Conservation (phyloP, 1,284 basidiomycete species). For the Inonotus hispidus region DNA sequence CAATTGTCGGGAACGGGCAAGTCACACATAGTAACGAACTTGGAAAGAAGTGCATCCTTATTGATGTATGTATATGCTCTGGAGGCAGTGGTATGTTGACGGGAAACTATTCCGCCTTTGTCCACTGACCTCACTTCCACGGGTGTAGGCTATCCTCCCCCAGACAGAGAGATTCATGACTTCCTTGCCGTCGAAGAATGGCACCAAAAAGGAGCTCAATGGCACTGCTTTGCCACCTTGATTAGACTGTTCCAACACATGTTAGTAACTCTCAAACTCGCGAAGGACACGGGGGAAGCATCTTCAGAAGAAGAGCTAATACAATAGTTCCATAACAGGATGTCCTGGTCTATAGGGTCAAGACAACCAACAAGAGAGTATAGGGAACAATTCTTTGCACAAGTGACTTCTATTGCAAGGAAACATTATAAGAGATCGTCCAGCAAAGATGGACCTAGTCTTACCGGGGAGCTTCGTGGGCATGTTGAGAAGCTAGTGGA, state of each 20-base stretch:
- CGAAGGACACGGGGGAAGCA: not conserved
- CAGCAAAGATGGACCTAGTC: too few relatives aligned
- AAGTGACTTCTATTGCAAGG: not conserved
- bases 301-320: not conserved
- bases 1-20: constrained; percentile 8
- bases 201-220: too few relatives aligned
- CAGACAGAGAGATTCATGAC: not conserved
- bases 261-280: not conserved
- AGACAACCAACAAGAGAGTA: too few relatives aligned
- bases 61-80: not conserved
- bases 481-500: too few relatives aligned
- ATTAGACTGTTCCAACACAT: not conserved
- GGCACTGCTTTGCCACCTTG: not conserved
- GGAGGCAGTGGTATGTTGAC: not conserved
- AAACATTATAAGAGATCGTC: too few relatives aligned
- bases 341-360: not conserved
- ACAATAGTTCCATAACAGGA: not conserved
- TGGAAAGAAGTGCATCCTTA: not conserved
- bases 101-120: not conserved
- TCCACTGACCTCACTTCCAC: not conserved
- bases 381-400: not conserved
- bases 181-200: too few relatives aligned
- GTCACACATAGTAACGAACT: not conserved
- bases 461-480: too few relatives aligned
- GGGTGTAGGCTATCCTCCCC: not conserved